Conservation (phyloP, 108 stramenopile genomes). For the Nannochloropsis gaditana region DNA sequence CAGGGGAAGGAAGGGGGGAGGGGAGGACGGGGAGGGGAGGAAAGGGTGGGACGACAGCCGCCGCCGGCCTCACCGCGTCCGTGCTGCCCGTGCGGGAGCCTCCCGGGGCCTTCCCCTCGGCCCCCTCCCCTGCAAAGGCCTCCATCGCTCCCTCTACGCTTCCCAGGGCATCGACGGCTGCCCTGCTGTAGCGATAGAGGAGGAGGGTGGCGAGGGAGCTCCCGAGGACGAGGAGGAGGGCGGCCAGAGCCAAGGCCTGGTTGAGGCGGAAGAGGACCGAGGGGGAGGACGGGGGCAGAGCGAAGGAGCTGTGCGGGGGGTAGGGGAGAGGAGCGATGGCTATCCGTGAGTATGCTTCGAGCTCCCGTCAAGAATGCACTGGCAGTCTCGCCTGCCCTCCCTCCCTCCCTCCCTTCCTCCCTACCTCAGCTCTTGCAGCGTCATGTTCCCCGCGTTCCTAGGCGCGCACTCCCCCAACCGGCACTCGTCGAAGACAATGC, state of each 20-base stretch:
- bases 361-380: no score
- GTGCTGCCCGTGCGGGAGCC: no score
- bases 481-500: background rate
- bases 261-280: background rate
- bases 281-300: background rate
- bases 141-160: background rate
- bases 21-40: background rate
- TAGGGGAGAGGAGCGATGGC: background rate
- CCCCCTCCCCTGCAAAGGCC: background rate
- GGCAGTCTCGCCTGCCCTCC: no score
- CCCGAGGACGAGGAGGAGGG: constrained; percentile 12
- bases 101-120: background rate
- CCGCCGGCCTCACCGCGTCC: background rate
- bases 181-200: background rate
- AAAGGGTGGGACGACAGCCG: background rate
- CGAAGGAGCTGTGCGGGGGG: background rate
- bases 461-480: background rate
- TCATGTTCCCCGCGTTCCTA: no score
- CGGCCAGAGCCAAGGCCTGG: background rate
- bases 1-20: no score
- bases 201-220: background rate
- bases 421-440: no score
- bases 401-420: no score
- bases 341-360: background rate
- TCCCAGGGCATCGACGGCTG: background rate